These are phyloP conservation scores for Cardamine chenopodiifolia DNA, from an alignment of 345 rosid species.

Conservation along the genomic window DNA sequence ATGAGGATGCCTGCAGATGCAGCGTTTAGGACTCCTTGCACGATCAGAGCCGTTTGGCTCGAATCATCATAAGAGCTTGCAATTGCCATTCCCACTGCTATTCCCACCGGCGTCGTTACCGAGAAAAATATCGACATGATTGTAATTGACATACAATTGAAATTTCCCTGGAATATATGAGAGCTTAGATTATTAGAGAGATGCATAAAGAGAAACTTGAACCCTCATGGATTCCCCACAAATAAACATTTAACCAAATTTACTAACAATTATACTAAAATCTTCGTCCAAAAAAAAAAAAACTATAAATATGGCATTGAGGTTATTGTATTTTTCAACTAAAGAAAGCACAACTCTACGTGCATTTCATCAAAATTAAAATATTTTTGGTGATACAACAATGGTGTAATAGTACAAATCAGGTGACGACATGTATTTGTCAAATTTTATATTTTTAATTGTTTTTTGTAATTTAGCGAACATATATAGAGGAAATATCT, in stretches of 20 bases:
- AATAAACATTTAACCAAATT: no score
- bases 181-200: neutral
- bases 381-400: no score
- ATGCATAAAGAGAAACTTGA: no score
- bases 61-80: conserved; percentile 45
- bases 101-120: conserved; percentile 62
- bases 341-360: no score
- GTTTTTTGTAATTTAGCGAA: neutral
- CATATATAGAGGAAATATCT: neutral
- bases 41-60: conserved; percentile 49
- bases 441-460: neutral
- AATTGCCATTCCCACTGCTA: conserved; percentile 57
- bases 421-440: no score
- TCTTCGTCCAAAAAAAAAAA: no score
- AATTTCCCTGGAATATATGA: conserved; percentile 47
- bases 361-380: no score
- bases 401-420: neutral
- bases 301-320: no score
- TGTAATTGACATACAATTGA: conserved; percentile 40
- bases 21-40: conserved; percentile 57
- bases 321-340: no score
- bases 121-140: conserved; percentile 58
- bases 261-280: no score
- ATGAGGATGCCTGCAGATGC: conserved; percentile 70
- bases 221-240: no score